Evolutionary conservation across 2,329 filamentous ascomycete species (phyloP).

Genomic region (Nectriaceae sp.): DNA sequence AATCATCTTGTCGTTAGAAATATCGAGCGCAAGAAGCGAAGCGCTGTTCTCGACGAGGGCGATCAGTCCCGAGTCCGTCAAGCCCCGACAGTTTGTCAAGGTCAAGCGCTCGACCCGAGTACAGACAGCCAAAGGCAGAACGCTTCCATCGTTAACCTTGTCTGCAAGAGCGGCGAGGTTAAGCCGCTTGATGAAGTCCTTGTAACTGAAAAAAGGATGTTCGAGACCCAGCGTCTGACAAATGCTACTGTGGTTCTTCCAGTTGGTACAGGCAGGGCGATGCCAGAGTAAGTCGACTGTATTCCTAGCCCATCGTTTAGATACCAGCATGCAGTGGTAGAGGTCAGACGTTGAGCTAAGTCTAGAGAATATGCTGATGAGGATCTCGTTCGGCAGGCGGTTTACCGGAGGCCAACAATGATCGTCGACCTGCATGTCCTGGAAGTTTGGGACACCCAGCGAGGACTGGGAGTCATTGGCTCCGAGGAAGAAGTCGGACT

Average conservation of each 20-base stretch:
- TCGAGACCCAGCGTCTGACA: slow-evolving; percentile 73
- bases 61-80: slow-evolving; percentile 83
- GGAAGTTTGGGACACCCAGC: slow-evolving; percentile 76
- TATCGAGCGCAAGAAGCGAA: slow-evolving; percentile 84
- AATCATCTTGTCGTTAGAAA: slow-evolving; percentile 81
- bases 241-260: slow-evolving; percentile 78
- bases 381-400: slow-evolving; percentile 87
- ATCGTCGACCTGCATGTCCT: slow-evolving; percentile 71
- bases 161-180: slow-evolving; percentile 81
- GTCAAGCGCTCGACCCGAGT: slow-evolving; percentile 91
- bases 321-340: slow-evolving; percentile 89
- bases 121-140: slow-evolving; percentile 79
- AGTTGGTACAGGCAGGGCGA: slow-evolving; percentile 85
- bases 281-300: slow-evolving; percentile 95
- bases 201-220: slow-evolving; percentile 84
- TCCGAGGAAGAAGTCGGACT: slow-evolving; percentile 88
- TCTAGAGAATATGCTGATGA: slow-evolving; percentile 90
- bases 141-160: slow-evolving; percentile 83
- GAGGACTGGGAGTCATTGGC: slow-evolving; percentile 95
- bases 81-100: slow-evolving; percentile 80
- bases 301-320: slow-evolving; percentile 88
- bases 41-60: slow-evolving; percentile 77
- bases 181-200: slow-evolving; percentile 85
- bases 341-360: slow-evolving; percentile 76
- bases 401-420: slow-evolving; percentile 77